Conservation (phyloP, 257 asterid genomes). For the Pogostemon cablin region DNA sequence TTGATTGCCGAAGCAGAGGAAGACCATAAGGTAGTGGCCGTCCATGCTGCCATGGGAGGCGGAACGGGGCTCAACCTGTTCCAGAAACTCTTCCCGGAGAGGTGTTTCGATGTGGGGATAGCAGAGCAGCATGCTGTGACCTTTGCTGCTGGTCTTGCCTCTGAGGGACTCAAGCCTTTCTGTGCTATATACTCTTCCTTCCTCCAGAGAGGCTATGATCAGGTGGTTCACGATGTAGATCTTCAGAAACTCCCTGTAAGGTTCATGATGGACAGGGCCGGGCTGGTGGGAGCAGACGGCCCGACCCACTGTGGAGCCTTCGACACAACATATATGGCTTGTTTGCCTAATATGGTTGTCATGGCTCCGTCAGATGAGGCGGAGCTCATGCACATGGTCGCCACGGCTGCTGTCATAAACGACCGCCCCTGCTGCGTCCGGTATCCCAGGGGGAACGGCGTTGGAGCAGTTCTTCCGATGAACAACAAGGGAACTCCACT, state of each 20-base stretch:
- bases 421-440: slow-evolving; percentile 72
- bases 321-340: slow-evolving; percentile 72
- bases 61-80: slow-evolving; percentile 70
- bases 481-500: slow-evolving; percentile 62
- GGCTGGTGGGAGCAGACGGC: slow-evolving; percentile 76
- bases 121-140: slow-evolving; percentile 79
- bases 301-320: slow-evolving; percentile 78
- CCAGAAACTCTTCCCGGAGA: slow-evolving; percentile 53
- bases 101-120: slow-evolving; percentile 71
- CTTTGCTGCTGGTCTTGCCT: slow-evolving; percentile 71
- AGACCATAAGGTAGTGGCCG: slow-evolving; percentile 60
- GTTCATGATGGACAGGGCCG: slow-evolving; percentile 75
- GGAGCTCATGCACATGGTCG: slow-evolving; percentile 74
- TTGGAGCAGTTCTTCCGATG: slow-evolving; percentile 53
- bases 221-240: slow-evolving; percentile 81
- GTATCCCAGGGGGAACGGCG: slow-evolving; percentile 75
- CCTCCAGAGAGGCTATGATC: slow-evolving; percentile 74
- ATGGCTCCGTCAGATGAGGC: slow-evolving; percentile 84
- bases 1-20: slow-evolving; percentile 58
- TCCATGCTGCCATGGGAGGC: slow-evolving; percentile 86
- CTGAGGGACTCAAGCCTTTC: slow-evolving; percentile 74
- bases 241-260: slow-evolving; percentile 71
- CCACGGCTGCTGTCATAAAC: slow-evolving; percentile 63
- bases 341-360: slow-evolving; percentile 76
- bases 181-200: slow-evolving; percentile 70